Percentiles rank a stretch among this genome's conserved stretches.
These are phyloP conservation scores for Arthroderma uncinatum DNA, from an alignment of 2,329 filamentous ascomycete genomes.

Conservation along the genomic window DNA sequence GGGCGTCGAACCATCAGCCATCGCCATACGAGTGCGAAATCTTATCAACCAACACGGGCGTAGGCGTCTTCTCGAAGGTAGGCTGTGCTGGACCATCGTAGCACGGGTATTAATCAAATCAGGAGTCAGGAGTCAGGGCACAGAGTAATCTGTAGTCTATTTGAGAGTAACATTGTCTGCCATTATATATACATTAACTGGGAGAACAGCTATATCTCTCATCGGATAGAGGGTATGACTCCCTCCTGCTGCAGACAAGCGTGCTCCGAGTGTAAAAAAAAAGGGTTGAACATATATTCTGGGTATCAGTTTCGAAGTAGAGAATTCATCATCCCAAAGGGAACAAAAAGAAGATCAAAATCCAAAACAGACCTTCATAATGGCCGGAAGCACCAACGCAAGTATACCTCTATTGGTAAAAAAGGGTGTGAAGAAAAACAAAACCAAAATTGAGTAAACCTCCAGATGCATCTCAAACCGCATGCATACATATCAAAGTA, in stretches of 20 bases:
- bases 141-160: background rate
- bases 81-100: background rate
- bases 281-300: background rate
- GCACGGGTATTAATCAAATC: background rate
- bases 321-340: background rate
- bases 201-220: background rate
- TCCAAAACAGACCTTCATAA: too few species aligned
- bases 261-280: background rate
- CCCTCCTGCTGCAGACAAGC: too few species aligned
- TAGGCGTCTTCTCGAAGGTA: background rate
- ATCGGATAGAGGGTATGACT: too few species aligned
- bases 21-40: background rate
- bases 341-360: background rate
- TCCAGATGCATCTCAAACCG: constrained; percentile 3
- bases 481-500: background rate
- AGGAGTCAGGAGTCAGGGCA: background rate
- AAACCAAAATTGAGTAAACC: background rate
- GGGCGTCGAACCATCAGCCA: background rate
- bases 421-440: background rate
- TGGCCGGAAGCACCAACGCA: background rate
- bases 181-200: constrained; percentile 3
- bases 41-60: background rate
- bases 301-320: constrained; percentile 1
- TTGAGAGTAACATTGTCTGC: background rate
- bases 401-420: constrained; percentile 1